Percentiles rank a stretch among this genome's conserved stretches.
Evolutionary conservation across 805 yeast genomes (phyloP).

Genomic region (Saccharomycopsis guyanensis): DNA sequence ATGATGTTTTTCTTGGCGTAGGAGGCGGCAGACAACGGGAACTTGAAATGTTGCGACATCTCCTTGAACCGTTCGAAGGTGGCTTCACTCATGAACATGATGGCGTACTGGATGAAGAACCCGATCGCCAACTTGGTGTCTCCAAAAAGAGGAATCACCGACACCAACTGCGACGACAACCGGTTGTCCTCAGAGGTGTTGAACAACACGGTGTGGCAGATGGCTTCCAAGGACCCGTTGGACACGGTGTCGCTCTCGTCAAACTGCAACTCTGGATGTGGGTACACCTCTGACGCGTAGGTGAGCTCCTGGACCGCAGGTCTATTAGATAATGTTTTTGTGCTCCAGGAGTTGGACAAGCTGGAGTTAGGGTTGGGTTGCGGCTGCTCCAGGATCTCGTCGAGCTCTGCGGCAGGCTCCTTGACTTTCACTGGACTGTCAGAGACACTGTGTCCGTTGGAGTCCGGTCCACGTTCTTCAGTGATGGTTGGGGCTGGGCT

Average conservation of each 20-base stretch:
- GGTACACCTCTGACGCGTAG: constrained; percentile 38
- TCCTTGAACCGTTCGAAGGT: constrained; percentile 7
- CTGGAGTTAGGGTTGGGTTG: neutral
- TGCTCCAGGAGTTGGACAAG: constrained; percentile 8
- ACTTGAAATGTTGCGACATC: constrained; percentile 13
- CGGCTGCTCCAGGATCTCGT: neutral
- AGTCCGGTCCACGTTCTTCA: constrained; percentile 5
- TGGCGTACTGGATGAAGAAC: constrained; percentile 37
- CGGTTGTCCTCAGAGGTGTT: constrained; percentile 35
- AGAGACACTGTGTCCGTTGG: neutral
- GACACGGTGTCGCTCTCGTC: constrained; percentile 38
- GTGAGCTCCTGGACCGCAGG: constrained; percentile 8
- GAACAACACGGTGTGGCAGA: constrained; percentile 68
- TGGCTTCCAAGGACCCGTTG: constrained; percentile 59
- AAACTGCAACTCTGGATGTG: constrained; percentile 54
- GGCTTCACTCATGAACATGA: constrained; percentile 25
- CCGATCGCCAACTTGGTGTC: constrained; percentile 38
- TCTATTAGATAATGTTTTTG: neutral
- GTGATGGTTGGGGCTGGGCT: constrained; percentile 9
- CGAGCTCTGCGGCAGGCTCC: neutral
- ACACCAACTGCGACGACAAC: constrained; percentile 36
- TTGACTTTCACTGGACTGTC: neutral
- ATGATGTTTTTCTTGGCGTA: constrained; percentile 17
- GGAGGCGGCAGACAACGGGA: constrained; percentile 21
- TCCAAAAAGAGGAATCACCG: constrained; percentile 49